Percentiles rank a stretch among this genome's conserved stretches.
phyloP scores from a whole-genome alignment of 1,284 basidiomycete species.

The Amylostereum areolatum region DNA sequence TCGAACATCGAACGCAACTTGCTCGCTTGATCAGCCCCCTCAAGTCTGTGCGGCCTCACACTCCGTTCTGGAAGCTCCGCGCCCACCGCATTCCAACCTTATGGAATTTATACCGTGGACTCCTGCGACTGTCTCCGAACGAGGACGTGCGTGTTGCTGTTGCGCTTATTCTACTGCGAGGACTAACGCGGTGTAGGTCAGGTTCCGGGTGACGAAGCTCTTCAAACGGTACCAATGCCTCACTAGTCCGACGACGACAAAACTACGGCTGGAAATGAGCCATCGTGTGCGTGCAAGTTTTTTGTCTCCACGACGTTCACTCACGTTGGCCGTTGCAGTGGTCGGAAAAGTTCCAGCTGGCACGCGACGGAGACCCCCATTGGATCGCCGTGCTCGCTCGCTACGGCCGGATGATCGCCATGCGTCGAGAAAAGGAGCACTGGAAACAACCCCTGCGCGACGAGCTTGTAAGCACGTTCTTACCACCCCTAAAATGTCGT shows the following conservation, averaged over 20 bases:
- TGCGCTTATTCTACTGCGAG: background rate
- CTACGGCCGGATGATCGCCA: conserved; percentile 48
- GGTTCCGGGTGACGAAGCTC: conserved; percentile 45
- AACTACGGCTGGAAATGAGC: conserved; percentile 38
- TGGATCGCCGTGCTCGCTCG: conserved; percentile 41
- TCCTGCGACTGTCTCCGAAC: conserved; percentile 51
- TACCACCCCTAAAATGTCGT: conserved; percentile 5
- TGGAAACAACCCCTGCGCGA: conserved; percentile 40
- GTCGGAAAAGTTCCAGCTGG: conserved; percentile 51
- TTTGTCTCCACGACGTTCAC: background rate
- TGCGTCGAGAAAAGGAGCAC: conserved; percentile 42
- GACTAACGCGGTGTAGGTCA: conserved; percentile 36
- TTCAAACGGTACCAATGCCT: conserved; percentile 48
- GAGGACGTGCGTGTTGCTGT: conserved; percentile 41
- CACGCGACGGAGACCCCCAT: conserved; percentile 44
- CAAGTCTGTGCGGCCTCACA: conserved; percentile 40
- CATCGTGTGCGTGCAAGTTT: conserved; percentile 39
- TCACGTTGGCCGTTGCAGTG: conserved; percentile 34
- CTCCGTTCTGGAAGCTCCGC: conserved; percentile 65
- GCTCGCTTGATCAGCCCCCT: background rate
- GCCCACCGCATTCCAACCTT: conserved; percentile 74
- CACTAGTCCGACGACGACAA: conserved; percentile 43
- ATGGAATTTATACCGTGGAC: conserved; percentile 67
- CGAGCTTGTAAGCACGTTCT: conserved; percentile 53
- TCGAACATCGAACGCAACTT: background rate